phyloP scores from a whole-genome alignment of 2,329 filamentous ascomycete genomes.

The Clarireedia sp. region DNA sequence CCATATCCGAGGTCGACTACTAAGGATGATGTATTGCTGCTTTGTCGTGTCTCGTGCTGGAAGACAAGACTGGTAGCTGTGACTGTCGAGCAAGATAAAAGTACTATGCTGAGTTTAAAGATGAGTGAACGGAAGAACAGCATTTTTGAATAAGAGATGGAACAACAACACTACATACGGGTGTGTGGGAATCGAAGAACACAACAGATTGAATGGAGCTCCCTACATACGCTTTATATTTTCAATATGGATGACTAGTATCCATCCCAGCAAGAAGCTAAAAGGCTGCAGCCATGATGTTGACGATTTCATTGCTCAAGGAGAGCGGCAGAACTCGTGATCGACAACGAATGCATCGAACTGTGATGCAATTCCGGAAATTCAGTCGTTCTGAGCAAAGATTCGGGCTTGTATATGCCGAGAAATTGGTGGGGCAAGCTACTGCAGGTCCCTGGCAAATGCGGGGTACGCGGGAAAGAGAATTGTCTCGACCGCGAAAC shows the following conservation, averaged over 20 bases:
- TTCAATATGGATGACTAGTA: too few relatives aligned
- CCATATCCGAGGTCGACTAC: constrained; percentile 39
- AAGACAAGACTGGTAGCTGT: background rate
- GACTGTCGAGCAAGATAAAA: background rate
- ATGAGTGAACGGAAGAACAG: too few relatives aligned
- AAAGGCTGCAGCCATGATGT: too few relatives aligned
- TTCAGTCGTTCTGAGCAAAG: background rate
- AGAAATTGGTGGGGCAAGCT: background rate
- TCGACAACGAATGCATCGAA: background rate
- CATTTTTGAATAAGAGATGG: too few relatives aligned
- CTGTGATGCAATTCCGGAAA: background rate
- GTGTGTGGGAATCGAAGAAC: too few relatives aligned
- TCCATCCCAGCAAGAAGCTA: too few relatives aligned
- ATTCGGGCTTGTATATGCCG: background rate
- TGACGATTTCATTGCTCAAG: too few relatives aligned
- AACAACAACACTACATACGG: too few relatives aligned
- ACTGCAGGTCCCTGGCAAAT: background rate
- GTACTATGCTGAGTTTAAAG: too few relatives aligned
- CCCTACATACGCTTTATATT: too few relatives aligned
- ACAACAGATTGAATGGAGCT: too few relatives aligned
- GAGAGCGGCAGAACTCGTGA: background rate
- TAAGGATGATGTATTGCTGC: background rate
- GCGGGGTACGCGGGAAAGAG: background rate
- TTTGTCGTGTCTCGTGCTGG: background rate
- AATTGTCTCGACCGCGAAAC: too few relatives aligned